Evolutionary conservation across 2,329 filamentous ascomycete genomes (phyloP).

Genomic region (Aspergillus ruber): DNA sequence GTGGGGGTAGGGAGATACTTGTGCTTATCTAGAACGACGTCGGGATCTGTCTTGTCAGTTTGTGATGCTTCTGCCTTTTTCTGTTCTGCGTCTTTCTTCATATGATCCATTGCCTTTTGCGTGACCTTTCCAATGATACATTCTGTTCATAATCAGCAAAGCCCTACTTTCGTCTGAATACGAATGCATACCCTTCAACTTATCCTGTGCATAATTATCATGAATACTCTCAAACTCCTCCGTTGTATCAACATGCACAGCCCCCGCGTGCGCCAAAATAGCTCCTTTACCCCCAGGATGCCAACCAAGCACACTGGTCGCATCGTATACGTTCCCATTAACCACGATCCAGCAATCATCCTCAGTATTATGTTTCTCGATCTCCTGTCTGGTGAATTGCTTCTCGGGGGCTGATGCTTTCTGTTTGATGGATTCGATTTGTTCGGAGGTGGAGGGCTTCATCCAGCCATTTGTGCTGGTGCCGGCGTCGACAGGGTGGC

Average conservation of each 20-base stretch:
- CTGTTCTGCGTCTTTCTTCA: slow-evolving; percentile 40
- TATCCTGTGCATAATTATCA: slow-evolving; percentile 46
- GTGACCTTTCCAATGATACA: slow-evolving; percentile 47
- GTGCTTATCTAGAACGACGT: slow-evolving; percentile 34
- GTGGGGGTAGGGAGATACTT: slow-evolving; percentile 3
- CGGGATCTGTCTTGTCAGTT: slow-evolving; percentile 29
- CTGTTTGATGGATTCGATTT: slow-evolving; percentile 41
- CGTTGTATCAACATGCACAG: slow-evolving; percentile 45
- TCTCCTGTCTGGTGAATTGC: slow-evolving; percentile 48
- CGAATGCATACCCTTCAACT: slow-evolving; percentile 40
- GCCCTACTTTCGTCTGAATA: slow-evolving; percentile 31
- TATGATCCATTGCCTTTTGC: slow-evolving; percentile 43
- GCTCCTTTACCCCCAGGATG: slow-evolving; percentile 46
- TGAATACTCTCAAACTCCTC: slow-evolving; percentile 48
- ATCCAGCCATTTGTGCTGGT: slow-evolving; percentile 46
- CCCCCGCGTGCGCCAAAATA: slow-evolving; percentile 46
- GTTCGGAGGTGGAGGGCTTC: slow-evolving; percentile 42
- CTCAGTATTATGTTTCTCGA: slow-evolving; percentile 46
- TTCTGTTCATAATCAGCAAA: slow-evolving; percentile 30
- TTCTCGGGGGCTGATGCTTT: slow-evolving; percentile 42
- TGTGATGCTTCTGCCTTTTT: slow-evolving; percentile 32
- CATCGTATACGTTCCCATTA: slow-evolving; percentile 48
- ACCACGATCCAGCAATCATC: slow-evolving; percentile 52
- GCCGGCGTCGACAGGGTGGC: slow-evolving; percentile 42
- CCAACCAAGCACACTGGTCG: slow-evolving; percentile 43